These are phyloP conservation scores for Russula griseocarnosa DNA, from an alignment of 768 basidiomycete genomes.

Conservation along the genomic window DNA sequence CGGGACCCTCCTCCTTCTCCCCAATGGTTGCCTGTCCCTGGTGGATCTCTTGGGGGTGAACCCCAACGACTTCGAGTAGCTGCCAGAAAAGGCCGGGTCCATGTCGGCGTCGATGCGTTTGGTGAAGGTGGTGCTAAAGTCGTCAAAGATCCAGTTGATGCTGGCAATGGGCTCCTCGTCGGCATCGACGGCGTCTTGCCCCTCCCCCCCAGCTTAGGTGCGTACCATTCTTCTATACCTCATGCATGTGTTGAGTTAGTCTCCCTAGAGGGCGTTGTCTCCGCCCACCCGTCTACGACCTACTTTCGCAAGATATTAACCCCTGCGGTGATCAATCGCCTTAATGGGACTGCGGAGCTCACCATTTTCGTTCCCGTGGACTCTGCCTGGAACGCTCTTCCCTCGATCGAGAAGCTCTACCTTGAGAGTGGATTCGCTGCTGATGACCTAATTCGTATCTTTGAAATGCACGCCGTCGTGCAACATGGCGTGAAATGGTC, in stretches of 20 bases:
- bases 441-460: slow-evolving; percentile 71
- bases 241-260: slow-evolving; percentile 5
- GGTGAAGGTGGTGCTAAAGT: slow-evolving; percentile 70
- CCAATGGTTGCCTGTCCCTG: slow-evolving; percentile 83
- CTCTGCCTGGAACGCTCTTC: slow-evolving; percentile 74
- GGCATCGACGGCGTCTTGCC: slow-evolving; percentile 72
- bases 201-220: slow-evolving; percentile 71
- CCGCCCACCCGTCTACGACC: slow-evolving; percentile 55
- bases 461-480: slow-evolving; percentile 72
- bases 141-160: slow-evolving; percentile 53
- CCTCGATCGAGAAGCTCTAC: slow-evolving; percentile 77
- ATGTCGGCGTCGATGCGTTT: slow-evolving; percentile 72
- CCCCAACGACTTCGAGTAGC: slow-evolving; percentile 76
- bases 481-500: slow-evolving; percentile 60
- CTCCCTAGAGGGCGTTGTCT: slow-evolving; percentile 54
- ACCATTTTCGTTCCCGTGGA: slow-evolving; percentile 89
- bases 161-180: slow-evolving; percentile 72
- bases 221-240: slow-evolving; percentile 32
- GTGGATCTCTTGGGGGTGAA: slow-evolving; percentile 73
- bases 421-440: slow-evolving; percentile 84
- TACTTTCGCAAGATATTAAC: slow-evolving; percentile 75
- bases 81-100: slow-evolving; percentile 44
- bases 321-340: slow-evolving; percentile 48
- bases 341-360: slow-evolving; percentile 66
- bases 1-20: slow-evolving; percentile 66